Percentiles rank a stretch among this genome's conserved stretches.
Conservation (phyloP, 345 rosid species). For the Rhodomyrtus tomentosa region DNA sequence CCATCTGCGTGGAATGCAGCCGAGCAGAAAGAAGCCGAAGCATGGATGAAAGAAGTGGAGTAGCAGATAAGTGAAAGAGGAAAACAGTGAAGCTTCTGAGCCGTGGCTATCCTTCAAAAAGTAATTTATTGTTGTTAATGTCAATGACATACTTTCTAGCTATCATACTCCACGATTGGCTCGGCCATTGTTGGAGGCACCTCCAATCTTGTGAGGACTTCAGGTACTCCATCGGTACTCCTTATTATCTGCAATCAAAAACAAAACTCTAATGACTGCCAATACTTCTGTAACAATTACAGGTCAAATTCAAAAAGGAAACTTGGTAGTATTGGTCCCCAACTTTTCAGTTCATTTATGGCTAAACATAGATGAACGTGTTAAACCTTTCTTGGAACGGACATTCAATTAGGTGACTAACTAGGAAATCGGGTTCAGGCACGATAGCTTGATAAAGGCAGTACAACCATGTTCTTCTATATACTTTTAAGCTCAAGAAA, state of each 20-base stretch:
- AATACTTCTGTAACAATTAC: background rate
- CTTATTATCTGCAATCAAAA: conserved; percentile 52
- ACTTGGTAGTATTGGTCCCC: background rate
- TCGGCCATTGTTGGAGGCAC: conserved; percentile 24
- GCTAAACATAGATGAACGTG: background rate
- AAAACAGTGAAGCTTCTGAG: background rate
- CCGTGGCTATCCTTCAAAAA: background rate
- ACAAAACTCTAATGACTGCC: background rate
- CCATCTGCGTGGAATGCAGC: background rate
- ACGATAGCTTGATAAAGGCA: background rate
- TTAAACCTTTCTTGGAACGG: background rate
- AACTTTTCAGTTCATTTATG: background rate
- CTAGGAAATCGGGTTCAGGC: background rate
- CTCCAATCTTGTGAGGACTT: conserved; percentile 80
- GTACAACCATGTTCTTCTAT: background rate
- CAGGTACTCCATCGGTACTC: conserved; percentile 64
- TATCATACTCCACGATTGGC: conserved; percentile 43
- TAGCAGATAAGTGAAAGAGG: background rate
- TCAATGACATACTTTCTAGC: conserved; percentile 17
- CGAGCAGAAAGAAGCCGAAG: background rate
- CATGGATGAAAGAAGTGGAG: background rate
- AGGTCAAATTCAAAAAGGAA: background rate
- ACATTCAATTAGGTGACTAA: background rate
- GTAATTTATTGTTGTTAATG: background rate
- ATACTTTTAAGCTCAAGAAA: background rate